phyloP scores from a whole-genome alignment of 768 basidiomycete genomes.

The Auricularia sp. region DNA sequence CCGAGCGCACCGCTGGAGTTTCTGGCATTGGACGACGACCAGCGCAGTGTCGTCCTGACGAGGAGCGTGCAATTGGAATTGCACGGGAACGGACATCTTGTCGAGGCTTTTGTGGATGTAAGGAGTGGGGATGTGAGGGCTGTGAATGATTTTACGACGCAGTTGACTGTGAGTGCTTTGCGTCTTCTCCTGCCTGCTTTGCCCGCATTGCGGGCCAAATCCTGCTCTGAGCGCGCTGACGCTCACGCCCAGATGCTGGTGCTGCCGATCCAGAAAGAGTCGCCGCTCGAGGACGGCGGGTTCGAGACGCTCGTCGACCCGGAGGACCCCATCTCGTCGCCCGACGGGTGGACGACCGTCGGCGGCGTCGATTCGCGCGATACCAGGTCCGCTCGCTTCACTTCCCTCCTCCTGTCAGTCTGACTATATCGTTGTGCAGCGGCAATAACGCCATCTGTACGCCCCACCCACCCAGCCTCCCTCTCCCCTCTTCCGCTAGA shows the following conservation, averaged over 20 bases:
- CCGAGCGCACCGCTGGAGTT: slow-evolving; percentile 31
- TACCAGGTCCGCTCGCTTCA: not conserved
- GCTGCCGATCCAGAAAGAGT: slow-evolving; percentile 42
- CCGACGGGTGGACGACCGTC: slow-evolving; percentile 44
- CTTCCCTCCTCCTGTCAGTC: too few species aligned
- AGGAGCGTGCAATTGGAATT: slow-evolving; percentile 30
- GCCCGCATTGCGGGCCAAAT: not conserved
- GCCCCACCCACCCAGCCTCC: not conserved
- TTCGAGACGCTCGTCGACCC: slow-evolving; percentile 42
- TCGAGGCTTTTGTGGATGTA: slow-evolving; percentile 50
- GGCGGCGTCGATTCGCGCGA: slow-evolving; percentile 21
- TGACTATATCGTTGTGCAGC: not conserved
- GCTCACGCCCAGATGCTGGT: slow-evolving; percentile 30
- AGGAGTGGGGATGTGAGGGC: slow-evolving; percentile 39
- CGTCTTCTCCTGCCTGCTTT: not conserved
- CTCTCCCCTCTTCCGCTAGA: not conserved
- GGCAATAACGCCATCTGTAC: not conserved
- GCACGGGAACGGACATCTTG: slow-evolving; percentile 8
- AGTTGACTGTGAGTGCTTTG: slow-evolving; percentile 27
- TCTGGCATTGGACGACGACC: slow-evolving; percentile 28
- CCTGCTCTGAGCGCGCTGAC: not conserved
- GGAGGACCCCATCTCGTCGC: slow-evolving; percentile 43
- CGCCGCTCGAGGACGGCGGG: slow-evolving; percentile 33
- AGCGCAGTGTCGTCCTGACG: slow-evolving; percentile 25
- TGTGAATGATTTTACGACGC: slow-evolving; percentile 42